Percentiles rank a stretch among this genome's conserved stretches.
Evolutionary conservation across 2,329 filamentous ascomycete genomes (phyloP).

Genomic region (Knufia fluminis): DNA sequence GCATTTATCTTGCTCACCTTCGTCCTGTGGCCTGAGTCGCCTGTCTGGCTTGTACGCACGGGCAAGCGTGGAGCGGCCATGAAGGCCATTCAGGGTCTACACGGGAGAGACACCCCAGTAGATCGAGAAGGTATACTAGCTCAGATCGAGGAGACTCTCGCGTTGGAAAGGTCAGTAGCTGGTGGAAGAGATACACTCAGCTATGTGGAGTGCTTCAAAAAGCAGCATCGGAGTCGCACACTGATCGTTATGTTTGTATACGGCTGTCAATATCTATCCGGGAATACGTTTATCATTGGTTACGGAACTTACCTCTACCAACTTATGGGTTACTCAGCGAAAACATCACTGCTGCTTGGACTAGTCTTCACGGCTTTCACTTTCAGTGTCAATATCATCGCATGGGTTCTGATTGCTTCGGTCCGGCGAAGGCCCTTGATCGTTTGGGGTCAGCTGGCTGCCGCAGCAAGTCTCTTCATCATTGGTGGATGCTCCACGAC

Average conservation of each 20-base stretch:
- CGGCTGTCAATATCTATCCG: neutral
- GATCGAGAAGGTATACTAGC: neutral
- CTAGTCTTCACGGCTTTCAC: neutral
- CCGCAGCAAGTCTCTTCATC: slow-evolving; percentile 1
- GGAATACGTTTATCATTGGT: neutral
- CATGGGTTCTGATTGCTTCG: neutral
- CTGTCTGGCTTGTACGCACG: slow-evolving; percentile 41
- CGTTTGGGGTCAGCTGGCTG: neutral
- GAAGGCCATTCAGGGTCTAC: slow-evolving; percentile 31
- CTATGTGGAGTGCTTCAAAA: slow-evolving; percentile 25
- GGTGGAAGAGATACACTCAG: slow-evolving; percentile 13
- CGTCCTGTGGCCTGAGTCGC: slow-evolving; percentile 33
- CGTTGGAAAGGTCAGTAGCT: neutral
- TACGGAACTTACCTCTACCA: neutral
- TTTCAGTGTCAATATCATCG: neutral
- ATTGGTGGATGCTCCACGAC: slow-evolving; percentile 4
- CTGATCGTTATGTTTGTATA: slow-evolving; percentile 13
- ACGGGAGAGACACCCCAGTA: neutral
- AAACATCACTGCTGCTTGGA: neutral
- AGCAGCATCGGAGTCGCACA: slow-evolving; percentile 24
- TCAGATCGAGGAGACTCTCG: neutral
- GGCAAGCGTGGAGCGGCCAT: slow-evolving; percentile 38
- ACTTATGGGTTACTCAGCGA: neutral
- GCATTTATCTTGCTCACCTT: slow-evolving; percentile 13
- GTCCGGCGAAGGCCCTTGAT: neutral